These are phyloP conservation scores for Peronospora farinosa DNA, from an alignment of 352 stramenopile species.

Conservation along the genomic window DNA sequence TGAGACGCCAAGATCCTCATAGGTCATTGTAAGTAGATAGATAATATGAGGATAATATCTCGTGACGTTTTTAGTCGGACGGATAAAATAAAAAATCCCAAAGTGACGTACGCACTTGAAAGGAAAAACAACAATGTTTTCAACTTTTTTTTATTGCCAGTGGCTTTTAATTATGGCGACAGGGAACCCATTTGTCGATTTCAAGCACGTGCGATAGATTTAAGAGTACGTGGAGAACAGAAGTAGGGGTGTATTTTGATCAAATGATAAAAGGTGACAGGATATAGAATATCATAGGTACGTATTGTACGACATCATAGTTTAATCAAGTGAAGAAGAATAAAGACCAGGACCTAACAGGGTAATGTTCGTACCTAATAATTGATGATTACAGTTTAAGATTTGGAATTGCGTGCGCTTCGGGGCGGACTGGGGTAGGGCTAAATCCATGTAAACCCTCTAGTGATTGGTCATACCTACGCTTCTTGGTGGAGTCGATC, in stretches of 20 bases:
- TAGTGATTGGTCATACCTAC: not conserved
- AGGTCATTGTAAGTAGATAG: constrained; percentile 18
- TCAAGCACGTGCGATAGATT: constrained; percentile 13
- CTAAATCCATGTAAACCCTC: not conserved
- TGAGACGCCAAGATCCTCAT: constrained; percentile 22
- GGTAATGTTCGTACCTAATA: not conserved
- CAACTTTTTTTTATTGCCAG: too few species aligned
- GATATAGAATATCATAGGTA: not conserved
- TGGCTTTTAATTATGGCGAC: not conserved
- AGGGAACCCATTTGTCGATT: constrained; percentile 16
- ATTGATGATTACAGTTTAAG: constrained; percentile 12
- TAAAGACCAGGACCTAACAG: not conserved
- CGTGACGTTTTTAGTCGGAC: too few species aligned
- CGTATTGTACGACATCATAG: not conserved
- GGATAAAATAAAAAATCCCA: not conserved
- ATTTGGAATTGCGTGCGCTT: too few species aligned
- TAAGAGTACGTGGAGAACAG: constrained; percentile 15
- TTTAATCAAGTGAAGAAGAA: not conserved
- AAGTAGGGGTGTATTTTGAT: constrained; percentile 1
- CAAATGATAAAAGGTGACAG: not conserved
- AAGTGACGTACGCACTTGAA: constrained; percentile 4
- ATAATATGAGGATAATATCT: too few species aligned
- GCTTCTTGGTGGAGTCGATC: not conserved
- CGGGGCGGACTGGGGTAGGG: constrained; percentile 9
- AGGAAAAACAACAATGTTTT: constrained; percentile 21